Base-by-base conservation (phyloP, 108 stramenopile genomes). In the Chaetoceros tenuissimus region DNA sequence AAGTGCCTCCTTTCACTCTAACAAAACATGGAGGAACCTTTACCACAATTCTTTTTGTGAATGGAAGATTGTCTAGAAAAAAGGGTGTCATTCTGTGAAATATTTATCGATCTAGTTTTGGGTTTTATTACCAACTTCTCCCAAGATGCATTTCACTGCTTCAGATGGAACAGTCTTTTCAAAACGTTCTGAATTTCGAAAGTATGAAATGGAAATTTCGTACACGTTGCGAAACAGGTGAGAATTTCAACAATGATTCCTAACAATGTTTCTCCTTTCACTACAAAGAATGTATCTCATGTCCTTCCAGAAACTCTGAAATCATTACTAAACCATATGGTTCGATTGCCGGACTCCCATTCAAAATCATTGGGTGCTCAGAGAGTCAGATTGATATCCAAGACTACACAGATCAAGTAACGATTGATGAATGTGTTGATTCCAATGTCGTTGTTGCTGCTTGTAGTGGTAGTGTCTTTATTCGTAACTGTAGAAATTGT, bases 371-470 rank as follows among this genome's bases (percentile, higher is more conserved):
- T 27, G 66, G 83, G 49, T 77, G 84, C 31, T 28, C 57, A 3
- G 54, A 75, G 23, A 82, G 80, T 63, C 57, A 64, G 29, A 67
- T 89, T 18, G 47, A 61, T 16, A 28, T 92, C 29, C 43, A 84
- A 19, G 90, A 92, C 57, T 46, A 64, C 54, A 63, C 71, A 27
- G 90, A 89, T 18, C 73, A 79, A 59, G 82, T 88, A 19, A 84
- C 84, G 46, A 76, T 82, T 20, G 86, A 92, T 57, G 64, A 77
- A 18, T 58, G 74, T 1, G 45, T 27, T 45, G 59, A 68, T 46
- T 87, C 72, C 25, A 83, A 70, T 45, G 63, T 92, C 13, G 84
- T 87, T 56, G 74, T 92, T 65, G 86, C 66, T 3, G 82, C 87
- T n/a, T 82, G 74, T 20, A 78, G 75, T 17, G 84, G 76, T 46